Percentiles rank a stretch among this genome's conserved stretches.
phyloP scores from a whole-genome alignment of 495 filamentous ascomycete species.

The Neurospora africana region DNA sequence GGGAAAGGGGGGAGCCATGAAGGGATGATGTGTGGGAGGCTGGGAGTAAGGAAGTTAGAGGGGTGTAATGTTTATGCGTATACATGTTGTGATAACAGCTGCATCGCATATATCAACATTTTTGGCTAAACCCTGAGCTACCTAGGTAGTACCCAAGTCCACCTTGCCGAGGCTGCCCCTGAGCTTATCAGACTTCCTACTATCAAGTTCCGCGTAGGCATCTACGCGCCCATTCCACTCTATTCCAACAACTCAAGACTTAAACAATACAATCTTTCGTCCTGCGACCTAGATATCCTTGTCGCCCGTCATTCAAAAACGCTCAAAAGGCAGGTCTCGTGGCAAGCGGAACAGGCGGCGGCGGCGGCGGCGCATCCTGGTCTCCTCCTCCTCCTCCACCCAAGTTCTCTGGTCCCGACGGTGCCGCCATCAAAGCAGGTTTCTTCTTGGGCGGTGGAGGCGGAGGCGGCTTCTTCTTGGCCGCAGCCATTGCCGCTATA shows the following conservation, averaged over 20 bases:
- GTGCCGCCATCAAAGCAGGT: neutral
- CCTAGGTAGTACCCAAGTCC: no score
- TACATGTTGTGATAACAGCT: no score
- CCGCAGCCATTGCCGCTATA: constrained; percentile 19
- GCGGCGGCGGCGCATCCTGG: constrained; percentile 23
- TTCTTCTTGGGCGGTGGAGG: constrained; percentile 50
- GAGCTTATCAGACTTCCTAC: neutral
- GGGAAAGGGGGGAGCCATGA: no score
- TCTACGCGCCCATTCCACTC: neutral
- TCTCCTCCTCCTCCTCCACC: no score
- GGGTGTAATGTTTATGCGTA: no score
- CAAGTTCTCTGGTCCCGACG: no score
- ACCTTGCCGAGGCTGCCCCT: no score
- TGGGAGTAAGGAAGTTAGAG: no score
- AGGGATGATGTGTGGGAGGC: no score
- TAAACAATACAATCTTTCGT: neutral
- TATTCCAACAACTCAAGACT: neutral
- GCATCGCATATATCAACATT: no score
- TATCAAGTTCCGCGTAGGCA: neutral
- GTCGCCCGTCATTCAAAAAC: neutral
- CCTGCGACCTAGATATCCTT: neutral
- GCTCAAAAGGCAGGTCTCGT: constrained; percentile 30
- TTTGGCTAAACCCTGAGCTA: no score
- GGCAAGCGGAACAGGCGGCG: constrained; percentile 38
- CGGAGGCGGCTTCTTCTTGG: constrained; percentile 56